phyloP scores from a whole-genome alignment of 192 early-diverging fungal genomes.

The Umbelopsis isabellina region DNA sequence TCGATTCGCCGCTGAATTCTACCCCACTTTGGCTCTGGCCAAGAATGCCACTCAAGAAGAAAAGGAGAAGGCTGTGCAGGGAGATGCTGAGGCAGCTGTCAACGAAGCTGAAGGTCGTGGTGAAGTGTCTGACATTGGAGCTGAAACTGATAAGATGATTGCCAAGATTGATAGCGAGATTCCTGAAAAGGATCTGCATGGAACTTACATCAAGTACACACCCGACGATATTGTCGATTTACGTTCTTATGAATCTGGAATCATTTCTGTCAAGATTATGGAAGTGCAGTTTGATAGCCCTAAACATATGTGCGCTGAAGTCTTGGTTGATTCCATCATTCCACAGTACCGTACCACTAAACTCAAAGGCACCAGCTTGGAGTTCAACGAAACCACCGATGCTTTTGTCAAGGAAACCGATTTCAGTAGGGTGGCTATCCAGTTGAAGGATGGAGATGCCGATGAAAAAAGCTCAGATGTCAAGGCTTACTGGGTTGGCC shows the following conservation, averaged over 20 bases:
- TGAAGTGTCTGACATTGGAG: not conserved
- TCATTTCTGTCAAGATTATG: conserved; percentile 55
- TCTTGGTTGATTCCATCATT: conserved; percentile 44
- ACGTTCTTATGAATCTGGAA: conserved; percentile 46
- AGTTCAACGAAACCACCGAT: conserved; percentile 36
- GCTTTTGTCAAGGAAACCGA: conserved; percentile 46
- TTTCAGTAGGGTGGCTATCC: conserved; percentile 36
- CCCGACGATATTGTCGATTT: conserved; percentile 37
- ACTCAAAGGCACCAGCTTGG: conserved; percentile 29
- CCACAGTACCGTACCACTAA: conserved; percentile 49
- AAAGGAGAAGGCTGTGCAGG: conserved; percentile 26
- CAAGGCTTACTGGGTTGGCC: conserved; percentile 25
- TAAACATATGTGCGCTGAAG: conserved; percentile 44
- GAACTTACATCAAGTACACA: conserved; percentile 25
- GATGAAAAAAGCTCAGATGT: conserved; percentile 27
- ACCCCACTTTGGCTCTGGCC: conserved; percentile 30
- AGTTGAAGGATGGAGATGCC: conserved; percentile 17
- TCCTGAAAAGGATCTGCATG: conserved; percentile 32
- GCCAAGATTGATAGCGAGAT: not conserved
- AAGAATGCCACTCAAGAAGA: conserved; percentile 18
- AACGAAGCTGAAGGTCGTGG: conserved; percentile 18
- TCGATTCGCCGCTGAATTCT: conserved; percentile 43
- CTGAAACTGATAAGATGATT: conserved; percentile 4
- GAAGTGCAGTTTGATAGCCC: conserved; percentile 32
- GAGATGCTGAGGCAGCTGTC: not conserved